A percentile compares a stretch with the other conserved stretches of the same genome.
These are phyloP conservation scores for Vigna unguiculata DNA, from an alignment of 306 rosid genomes.

Conservation along the genomic window DNA sequence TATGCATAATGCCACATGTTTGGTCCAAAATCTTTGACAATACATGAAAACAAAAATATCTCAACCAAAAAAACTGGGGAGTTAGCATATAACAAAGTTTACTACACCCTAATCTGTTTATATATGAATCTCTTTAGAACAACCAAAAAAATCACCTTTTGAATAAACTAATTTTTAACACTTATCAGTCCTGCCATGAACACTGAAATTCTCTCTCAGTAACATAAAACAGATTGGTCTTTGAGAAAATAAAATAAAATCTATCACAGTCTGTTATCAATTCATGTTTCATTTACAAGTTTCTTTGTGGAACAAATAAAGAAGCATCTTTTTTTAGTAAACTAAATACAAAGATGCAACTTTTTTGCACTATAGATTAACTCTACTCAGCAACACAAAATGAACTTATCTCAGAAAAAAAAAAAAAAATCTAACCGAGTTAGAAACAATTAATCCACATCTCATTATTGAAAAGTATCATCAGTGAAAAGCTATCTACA, in stretches of 20 bases:
- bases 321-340: neutral
- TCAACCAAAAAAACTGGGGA: neutral
- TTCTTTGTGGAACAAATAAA: neutral
- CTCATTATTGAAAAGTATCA: neutral
- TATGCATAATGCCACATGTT: neutral
- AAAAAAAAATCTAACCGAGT: neutral
- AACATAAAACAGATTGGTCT: too few relatives aligned
- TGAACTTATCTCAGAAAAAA: too few relatives aligned
- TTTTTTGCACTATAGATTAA: neutral
- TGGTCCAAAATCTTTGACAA: neutral
- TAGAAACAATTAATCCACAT: neutral
- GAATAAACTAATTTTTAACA: neutral
- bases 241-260: neutral
- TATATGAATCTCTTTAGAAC: neutral
- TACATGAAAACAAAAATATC: conserved; percentile 3
- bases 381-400: neutral
- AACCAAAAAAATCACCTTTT: neutral
- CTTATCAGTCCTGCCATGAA: neutral
- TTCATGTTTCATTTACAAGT: neutral
- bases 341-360: conserved; percentile 1
- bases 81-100: neutral
- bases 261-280: neutral
- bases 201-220: neutral
- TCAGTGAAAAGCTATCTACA: conserved; percentile 60
- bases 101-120: neutral